These are phyloP conservation scores for Perkinsus olseni DNA, from an alignment of 169 alveolate genomes.

Conservation along the genomic window DNA sequence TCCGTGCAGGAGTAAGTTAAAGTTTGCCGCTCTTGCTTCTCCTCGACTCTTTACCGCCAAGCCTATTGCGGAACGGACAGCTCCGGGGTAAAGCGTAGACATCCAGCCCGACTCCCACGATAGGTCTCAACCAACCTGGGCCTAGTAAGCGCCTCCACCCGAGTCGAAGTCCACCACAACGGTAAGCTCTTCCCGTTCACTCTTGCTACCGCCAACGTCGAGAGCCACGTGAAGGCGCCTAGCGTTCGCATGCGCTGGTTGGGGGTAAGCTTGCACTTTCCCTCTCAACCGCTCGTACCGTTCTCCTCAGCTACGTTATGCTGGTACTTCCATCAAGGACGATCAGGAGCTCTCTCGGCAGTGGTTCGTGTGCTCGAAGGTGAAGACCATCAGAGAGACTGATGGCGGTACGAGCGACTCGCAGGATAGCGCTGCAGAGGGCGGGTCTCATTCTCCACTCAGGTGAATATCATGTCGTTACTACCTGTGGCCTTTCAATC, in stretches of 20 bases:
- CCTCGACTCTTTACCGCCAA: no score
- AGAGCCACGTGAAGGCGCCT: not conserved
- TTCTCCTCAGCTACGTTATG: not conserved
- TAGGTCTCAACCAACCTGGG: not conserved
- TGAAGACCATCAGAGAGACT: not conserved
- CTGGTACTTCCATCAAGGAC: not conserved
- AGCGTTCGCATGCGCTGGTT: not conserved
- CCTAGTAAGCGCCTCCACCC: not conserved
- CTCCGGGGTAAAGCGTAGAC: no score
- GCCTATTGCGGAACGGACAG: no score
- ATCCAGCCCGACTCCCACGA: not conserved
- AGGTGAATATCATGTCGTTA: not conserved
- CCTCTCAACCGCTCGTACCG: not conserved
- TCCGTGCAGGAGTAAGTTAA: not conserved
- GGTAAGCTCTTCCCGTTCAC: not conserved
- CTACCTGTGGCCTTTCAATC: not conserved
- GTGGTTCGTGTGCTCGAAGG: not conserved
- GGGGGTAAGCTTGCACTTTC: not conserved
- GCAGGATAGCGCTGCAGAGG: not conserved
- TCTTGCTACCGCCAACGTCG: not conserved
- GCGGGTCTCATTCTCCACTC: not conserved
- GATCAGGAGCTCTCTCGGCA: not conserved
- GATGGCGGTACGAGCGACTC: not conserved
- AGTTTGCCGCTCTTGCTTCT: no score
- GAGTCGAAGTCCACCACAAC: not conserved